phyloP scores from a whole-genome alignment of 2,329 filamentous ascomycete species.

The Hortaea werneckii region DNA sequence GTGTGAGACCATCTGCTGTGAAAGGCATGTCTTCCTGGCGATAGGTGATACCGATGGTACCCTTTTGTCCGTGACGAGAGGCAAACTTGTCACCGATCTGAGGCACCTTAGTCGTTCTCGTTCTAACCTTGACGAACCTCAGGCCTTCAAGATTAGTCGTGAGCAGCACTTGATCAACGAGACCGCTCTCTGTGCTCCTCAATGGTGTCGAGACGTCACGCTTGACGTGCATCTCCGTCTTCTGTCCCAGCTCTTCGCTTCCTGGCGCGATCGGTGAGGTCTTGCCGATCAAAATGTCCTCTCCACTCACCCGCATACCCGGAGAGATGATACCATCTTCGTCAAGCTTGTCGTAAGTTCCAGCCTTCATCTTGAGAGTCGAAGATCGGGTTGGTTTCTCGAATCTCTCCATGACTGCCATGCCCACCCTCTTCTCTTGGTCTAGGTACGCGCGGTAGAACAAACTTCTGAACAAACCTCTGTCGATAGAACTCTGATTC shows the following conservation, averaged over 20 bases:
- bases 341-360: constrained; percentile 67
- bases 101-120: constrained; percentile 92
- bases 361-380: constrained; percentile 81
- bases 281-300: constrained; percentile 99
- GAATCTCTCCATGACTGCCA: constrained; percentile 85
- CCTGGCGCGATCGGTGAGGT: constrained; percentile 90
- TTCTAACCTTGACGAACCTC: constrained; percentile 94
- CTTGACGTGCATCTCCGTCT: constrained; percentile 82
- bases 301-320: constrained; percentile 87
- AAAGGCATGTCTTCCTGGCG: constrained; percentile 99
- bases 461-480: constrained; percentile 90
- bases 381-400: constrained; percentile 87
- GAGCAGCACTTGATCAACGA: constrained; percentile 84
- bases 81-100: constrained; percentile 99
- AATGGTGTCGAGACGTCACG: constrained; percentile 92
- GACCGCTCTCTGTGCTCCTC: constrained; percentile 91
- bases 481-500: constrained; percentile 99
- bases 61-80: constrained; percentile 97
- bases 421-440: constrained; percentile 89
- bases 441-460: constrained; percentile 98
- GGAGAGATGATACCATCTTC: constrained; percentile 92
- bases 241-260: constrained; percentile 83
- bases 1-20: constrained; percentile 77
- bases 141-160: constrained; percentile 92
- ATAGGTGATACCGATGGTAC: constrained; percentile 97